A percentile compares a stretch with the other conserved stretches of the same genome.
These are phyloP conservation scores for Linnemannia schmuckeri DNA, from an alignment of 192 early-diverging fungal genomes.

Conservation along the genomic window DNA sequence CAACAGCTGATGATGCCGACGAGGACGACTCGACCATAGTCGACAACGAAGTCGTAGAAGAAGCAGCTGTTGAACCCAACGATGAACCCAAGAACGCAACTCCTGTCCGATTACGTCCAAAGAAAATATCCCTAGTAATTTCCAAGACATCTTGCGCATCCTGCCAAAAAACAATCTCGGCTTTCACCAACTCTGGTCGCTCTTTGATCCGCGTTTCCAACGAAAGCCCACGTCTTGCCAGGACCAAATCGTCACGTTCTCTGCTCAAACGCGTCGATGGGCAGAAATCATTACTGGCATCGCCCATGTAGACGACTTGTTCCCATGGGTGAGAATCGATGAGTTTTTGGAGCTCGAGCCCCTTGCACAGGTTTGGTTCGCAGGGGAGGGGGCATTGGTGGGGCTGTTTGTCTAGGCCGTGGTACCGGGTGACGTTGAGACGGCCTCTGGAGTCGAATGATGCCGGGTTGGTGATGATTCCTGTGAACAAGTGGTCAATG, in stretches of 20 bases:
- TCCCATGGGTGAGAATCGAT: conserved; percentile 36
- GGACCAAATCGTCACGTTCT: conserved; percentile 26
- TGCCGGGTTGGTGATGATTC: conserved; percentile 73
- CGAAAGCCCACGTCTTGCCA: conserved; percentile 25
- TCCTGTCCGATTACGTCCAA: not conserved
- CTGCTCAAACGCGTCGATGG: conserved; percentile 56
- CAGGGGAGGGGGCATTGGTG: conserved; percentile 68
- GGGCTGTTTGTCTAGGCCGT: conserved; percentile 39
- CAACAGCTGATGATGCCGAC: not conserved
- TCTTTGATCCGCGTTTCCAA: conserved; percentile 33
- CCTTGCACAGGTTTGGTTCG: conserved; percentile 75
- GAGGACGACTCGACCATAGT: not conserved
- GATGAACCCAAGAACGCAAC: not conserved
- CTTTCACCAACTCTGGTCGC: conserved; percentile 29
- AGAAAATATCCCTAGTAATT: conserved; percentile 2
- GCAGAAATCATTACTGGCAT: conserved; percentile 67
- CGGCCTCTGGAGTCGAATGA: conserved; percentile 55
- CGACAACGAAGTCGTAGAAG: not conserved
- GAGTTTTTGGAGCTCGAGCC: conserved; percentile 46
- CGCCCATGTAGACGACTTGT: conserved; percentile 67
- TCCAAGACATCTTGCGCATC: conserved; percentile 13
- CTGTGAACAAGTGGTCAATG: conserved; percentile 59
- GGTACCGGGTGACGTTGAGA: conserved; percentile 60
- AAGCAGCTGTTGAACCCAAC: not conserved
- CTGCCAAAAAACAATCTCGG: conserved; percentile 43